phyloP scores from a whole-genome alignment of 1,139 yeast genomes.

The Geotrichum citri-aurantii region DNA sequence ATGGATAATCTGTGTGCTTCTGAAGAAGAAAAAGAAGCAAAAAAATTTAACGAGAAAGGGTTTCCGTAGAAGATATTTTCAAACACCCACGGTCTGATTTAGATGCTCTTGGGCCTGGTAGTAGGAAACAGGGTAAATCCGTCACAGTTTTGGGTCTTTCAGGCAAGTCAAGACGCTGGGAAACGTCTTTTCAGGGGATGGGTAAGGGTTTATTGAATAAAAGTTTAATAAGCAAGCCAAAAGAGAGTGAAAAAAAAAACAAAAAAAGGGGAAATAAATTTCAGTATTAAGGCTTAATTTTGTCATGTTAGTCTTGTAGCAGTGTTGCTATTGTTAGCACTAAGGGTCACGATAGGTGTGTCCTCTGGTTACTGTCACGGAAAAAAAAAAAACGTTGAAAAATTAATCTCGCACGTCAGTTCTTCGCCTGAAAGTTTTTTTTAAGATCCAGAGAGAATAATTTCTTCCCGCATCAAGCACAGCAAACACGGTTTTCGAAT shows the following conservation, averaged over 20 bases:
- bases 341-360: too few relatives aligned
- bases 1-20: too few relatives aligned
- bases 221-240: too few relatives aligned
- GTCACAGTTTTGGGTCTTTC: background rate
- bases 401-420: too few relatives aligned
- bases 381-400: too few relatives aligned
- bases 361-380: too few relatives aligned
- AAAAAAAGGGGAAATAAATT: too few relatives aligned
- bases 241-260: too few relatives aligned
- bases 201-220: background rate
- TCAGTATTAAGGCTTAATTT: too few relatives aligned
- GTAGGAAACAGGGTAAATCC: background rate
- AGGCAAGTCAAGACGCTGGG: background rate
- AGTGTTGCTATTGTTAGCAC: too few relatives aligned
- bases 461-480: background rate
- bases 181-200: background rate
- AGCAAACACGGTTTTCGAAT: background rate
- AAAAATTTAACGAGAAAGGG: background rate
- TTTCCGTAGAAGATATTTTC: background rate
- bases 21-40: background rate
- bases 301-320: too few relatives aligned
- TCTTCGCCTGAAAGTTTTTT: too few relatives aligned
- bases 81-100: background rate
- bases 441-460: background rate
- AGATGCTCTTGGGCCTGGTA: background rate